phyloP scores from a whole-genome alignment of 441 rosid genomes.

The Arabidopsis lyrata region DNA sequence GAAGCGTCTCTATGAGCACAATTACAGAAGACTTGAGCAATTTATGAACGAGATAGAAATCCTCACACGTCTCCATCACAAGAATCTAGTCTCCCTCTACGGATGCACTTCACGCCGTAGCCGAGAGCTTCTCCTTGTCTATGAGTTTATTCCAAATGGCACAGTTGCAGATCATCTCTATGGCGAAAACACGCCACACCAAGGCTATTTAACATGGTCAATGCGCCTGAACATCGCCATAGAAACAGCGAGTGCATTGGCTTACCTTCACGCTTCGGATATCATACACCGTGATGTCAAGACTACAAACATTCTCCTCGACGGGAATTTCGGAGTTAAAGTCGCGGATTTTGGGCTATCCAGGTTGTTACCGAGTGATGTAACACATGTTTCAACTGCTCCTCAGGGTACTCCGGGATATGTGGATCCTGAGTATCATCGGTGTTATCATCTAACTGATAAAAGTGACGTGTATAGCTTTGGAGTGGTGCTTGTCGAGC shows the following conservation, averaged over 20 bases:
- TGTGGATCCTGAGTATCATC: slow-evolving; percentile 79
- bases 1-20: slow-evolving; percentile 74
- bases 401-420: slow-evolving; percentile 90
- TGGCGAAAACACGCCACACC: slow-evolving; percentile 49
- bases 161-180: slow-evolving; percentile 82
- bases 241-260: slow-evolving; percentile 77
- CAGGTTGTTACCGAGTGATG: slow-evolving; percentile 60
- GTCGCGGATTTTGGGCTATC: slow-evolving; percentile 84
- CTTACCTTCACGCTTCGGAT: slow-evolving; percentile 74
- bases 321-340: slow-evolving; percentile 61
- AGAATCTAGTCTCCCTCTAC: slow-evolving; percentile 73
- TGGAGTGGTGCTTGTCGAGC: slow-evolving; percentile 82
- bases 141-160: slow-evolving; percentile 71
- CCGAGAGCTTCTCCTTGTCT: slow-evolving; percentile 75
- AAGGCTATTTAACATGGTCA: slow-evolving; percentile 57
- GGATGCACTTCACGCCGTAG: slow-evolving; percentile 78
- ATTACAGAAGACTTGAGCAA: slow-evolving; percentile 59
- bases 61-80: slow-evolving; percentile 70
- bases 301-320: slow-evolving; percentile 74
- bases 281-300: slow-evolving; percentile 81
- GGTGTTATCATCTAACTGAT: slow-evolving; percentile 67
- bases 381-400: slow-evolving; percentile 73
- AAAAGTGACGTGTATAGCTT: slow-evolving; percentile 89
- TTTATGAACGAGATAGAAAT: slow-evolving; percentile 80
- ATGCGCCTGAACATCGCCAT: slow-evolving; percentile 70